phyloP scores from a whole-genome alignment of 2,329 filamentous ascomycete species.

The Monilinia fructigena region DNA sequence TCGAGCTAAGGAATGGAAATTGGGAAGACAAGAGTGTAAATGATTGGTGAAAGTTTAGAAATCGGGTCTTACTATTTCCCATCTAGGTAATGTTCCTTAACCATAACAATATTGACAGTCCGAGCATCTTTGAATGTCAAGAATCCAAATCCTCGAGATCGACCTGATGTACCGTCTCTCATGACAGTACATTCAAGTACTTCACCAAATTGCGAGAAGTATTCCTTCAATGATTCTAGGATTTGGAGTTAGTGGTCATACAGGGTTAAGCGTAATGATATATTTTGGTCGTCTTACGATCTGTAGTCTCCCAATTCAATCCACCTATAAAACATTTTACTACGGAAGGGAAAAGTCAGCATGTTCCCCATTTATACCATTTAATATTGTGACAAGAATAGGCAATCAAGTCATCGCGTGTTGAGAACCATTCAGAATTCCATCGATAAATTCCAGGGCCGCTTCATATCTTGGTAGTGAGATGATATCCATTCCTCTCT shows the following conservation, averaged over 20 bases:
- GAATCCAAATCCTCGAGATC: constrained; percentile 95
- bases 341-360: constrained; percentile 46
- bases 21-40: constrained; percentile 25
- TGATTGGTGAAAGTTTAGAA: constrained; percentile 28
- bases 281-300: constrained; percentile 60
- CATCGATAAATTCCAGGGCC: constrained; percentile 3
- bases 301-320: constrained; percentile 98
- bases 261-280: constrained; percentile 2
- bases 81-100: constrained; percentile 97
- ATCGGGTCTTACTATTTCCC: constrained; percentile 78
- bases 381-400: constrained; percentile 18
- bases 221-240: constrained; percentile 89
- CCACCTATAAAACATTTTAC: constrained; percentile 99
- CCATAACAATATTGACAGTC: constrained; percentile 98
- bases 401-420: constrained; percentile 18
- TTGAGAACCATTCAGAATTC: not conserved
- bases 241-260: constrained; percentile 7
- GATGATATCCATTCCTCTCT: constrained; percentile 10
- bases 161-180: constrained; percentile 89
- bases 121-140: constrained; percentile 97
- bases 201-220: constrained; percentile 97
- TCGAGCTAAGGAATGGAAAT: constrained; percentile 34
- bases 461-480: constrained; percentile 5
- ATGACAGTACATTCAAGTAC: constrained; percentile 99
- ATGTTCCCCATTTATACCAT: constrained; percentile 22